Evolutionary conservation across 371 early-diverging fungal species (phyloP).

Genomic region (Catenaria anguillulae): DNA sequence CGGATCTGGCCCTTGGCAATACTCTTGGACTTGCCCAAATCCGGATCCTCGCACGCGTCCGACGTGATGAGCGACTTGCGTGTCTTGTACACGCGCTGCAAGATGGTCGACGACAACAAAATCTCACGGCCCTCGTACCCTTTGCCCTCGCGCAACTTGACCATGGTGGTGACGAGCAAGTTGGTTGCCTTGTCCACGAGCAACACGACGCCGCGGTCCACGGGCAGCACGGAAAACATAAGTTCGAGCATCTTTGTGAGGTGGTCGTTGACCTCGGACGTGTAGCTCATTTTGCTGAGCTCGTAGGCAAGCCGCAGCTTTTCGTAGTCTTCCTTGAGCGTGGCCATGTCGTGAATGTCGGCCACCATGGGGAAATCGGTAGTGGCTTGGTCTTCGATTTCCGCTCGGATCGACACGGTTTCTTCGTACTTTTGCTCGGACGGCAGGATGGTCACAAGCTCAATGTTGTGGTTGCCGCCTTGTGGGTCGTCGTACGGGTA

Average conservation of each 20-base stretch:
- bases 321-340: conserved; percentile 34
- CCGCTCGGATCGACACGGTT: conserved; percentile 26
- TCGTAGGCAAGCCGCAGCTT: conserved; percentile 38
- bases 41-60: conserved; percentile 34
- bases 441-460: conserved; percentile 36
- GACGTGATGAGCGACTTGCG: conserved; percentile 25
- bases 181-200: conserved; percentile 29
- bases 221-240: conserved; percentile 34
- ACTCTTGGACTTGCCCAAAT: conserved; percentile 23
- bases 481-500: no score
- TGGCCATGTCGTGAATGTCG: conserved; percentile 22
- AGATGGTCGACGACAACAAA: conserved; percentile 28
- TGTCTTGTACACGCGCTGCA: conserved; percentile 24
- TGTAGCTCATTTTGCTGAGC: conserved; percentile 26
- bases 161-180: conserved; percentile 23
- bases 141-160: conserved; percentile 28
- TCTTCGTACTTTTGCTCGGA: conserved; percentile 32
- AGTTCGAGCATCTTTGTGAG: conserved; percentile 28
- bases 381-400: conserved; percentile 17
- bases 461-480: conserved; percentile 14
- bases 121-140: conserved; percentile 29
- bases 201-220: conserved; percentile 36
- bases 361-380: conserved; percentile 19
- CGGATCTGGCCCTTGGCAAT: conserved; percentile 30
- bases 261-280: conserved; percentile 24